These are phyloP conservation scores for Solanum megistacrolobum DNA, from an alignment of 257 asterid species.

Conservation along the genomic window DNA sequence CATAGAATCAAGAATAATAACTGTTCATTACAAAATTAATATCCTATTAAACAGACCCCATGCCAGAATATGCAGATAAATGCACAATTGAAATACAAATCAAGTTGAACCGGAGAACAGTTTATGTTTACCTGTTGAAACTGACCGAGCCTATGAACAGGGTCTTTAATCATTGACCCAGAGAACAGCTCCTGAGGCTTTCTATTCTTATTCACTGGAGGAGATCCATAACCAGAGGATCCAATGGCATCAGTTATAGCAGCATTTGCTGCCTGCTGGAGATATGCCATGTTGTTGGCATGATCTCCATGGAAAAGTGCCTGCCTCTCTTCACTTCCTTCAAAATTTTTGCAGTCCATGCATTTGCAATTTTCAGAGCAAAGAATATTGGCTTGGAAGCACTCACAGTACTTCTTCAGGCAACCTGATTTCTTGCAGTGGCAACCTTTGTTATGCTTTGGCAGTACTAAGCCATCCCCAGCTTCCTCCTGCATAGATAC, in stretches of 20 bases:
- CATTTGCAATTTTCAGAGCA: constrained; percentile 27
- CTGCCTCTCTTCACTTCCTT: constrained; percentile 12
- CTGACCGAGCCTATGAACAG: constrained; percentile 5
- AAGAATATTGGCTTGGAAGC: constrained; percentile 24
- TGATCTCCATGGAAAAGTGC: constrained; percentile 12
- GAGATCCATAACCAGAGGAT: constrained; percentile 19
- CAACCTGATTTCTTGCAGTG: constrained; percentile 29
- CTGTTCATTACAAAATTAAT: neutral
- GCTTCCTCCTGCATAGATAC: constrained; percentile 12
- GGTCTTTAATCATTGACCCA: constrained; percentile 5
- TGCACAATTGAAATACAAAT: neutral
- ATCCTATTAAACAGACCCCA: neutral
- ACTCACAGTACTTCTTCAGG: constrained; percentile 25
- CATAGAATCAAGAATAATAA: neutral
- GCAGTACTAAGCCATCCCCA: constrained; percentile 9
- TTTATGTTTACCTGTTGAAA: constrained; percentile 13
- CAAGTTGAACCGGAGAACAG: neutral
- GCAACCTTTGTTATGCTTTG: constrained; percentile 20
- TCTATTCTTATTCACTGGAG: constrained; percentile 15
- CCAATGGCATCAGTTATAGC: constrained; percentile 18
- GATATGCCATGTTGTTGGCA: constrained; percentile 5
- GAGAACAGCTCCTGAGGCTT: constrained; percentile 10
- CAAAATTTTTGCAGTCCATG: constrained; percentile 17
- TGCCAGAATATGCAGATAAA: neutral
- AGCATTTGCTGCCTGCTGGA: constrained; percentile 18